Conservation (phyloP, 2,329 filamentous ascomycete genomes). For the Colletotrichum simmondsii region DNA sequence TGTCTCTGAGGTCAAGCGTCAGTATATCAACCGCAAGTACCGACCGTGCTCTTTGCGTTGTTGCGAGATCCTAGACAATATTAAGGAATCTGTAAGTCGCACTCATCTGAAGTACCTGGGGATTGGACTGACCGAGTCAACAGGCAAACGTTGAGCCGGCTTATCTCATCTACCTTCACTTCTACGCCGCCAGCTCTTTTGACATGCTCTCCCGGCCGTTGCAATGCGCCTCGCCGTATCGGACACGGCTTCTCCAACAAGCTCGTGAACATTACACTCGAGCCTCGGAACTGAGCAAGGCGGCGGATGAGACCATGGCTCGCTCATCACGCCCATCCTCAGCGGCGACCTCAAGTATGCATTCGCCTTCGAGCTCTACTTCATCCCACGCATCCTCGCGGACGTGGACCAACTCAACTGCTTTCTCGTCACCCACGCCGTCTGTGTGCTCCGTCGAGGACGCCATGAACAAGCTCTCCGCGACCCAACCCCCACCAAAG, state of each 20-base stretch:
- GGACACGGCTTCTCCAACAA: constrained; percentile 60
- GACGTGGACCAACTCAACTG: constrained; percentile 53
- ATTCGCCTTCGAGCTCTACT: constrained; percentile 59
- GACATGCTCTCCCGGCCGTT: constrained; percentile 66
- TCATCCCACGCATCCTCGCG: constrained; percentile 47
- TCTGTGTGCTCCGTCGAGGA: constrained; percentile 54
- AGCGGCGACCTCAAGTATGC: constrained; percentile 49
- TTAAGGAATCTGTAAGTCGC: constrained; percentile 55
- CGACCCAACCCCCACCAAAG: constrained; percentile 39
- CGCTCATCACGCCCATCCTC: constrained; percentile 53
- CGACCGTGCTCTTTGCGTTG: constrained; percentile 64
- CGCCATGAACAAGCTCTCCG: constrained; percentile 21
- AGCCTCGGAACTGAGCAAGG: constrained; percentile 59
- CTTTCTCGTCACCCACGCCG: constrained; percentile 58
- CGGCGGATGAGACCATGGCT: constrained; percentile 56
- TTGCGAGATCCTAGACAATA: constrained; percentile 61
- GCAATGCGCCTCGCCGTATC: constrained; percentile 56
- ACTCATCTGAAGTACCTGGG: not conserved
- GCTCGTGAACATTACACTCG: constrained; percentile 63
- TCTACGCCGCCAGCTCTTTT: constrained; percentile 70
- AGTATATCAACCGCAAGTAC: constrained; percentile 62
- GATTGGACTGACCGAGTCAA: constrained; percentile 30
- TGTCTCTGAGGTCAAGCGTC: constrained; percentile 64
- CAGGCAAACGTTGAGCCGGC: constrained; percentile 59
- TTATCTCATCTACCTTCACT: constrained; percentile 69